Evolutionary conservation across 257 asterid genomes (phyloP), one percentile per base, ranked within the genome.

Genomic region (Plantago major): DNA sequence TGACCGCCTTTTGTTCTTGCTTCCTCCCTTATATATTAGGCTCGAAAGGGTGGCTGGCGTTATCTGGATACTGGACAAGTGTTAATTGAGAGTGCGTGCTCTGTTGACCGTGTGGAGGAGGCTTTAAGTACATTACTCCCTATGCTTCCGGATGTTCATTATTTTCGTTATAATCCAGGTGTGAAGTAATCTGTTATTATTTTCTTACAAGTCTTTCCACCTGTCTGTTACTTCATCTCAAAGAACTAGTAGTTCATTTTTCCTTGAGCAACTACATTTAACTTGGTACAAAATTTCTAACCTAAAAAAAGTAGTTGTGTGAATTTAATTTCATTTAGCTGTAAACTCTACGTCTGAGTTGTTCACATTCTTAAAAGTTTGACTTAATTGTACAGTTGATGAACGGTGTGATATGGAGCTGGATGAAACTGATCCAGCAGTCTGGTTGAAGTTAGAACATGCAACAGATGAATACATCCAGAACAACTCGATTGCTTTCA

Each of bases 131-230:
- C 97, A 59, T 72, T 93, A 84, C 96, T 87, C 69, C 95, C 95
- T 67, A 79, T 93, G 94, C 94, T 93, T 79, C 96, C 97, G 48
- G 95, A 84, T 78, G 88, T 93, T 55, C 82, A 82, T 64, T 93
- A 93, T 80, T 89, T 77, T 73, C 97, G 99, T 43, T 93, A 89
- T 70, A 89, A 93, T 79, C 99, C 99, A 87, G 99, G 99, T 93
- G 65, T 71, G 46, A 57, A 18, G 14, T 30, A 55, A 55, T 55
- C 3, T 9, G 12, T 55, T 14, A 19, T 10, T 57, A 16, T 6
- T 57, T 57, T 11, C 62, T 16, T 18, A 57, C 47, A 38, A 40
- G 30, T 72, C 66, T 69, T 63, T 40, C 42, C 52, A 26, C 43
- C 12, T 17, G 13, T 57, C 42, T 3, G 40, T 11, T 17, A 42